Percentiles rank a stretch among this genome's conserved stretches.
Conservation (phyloP, 768 basidiomycete genomes). For the Coprinopsis strossmayeri region DNA sequence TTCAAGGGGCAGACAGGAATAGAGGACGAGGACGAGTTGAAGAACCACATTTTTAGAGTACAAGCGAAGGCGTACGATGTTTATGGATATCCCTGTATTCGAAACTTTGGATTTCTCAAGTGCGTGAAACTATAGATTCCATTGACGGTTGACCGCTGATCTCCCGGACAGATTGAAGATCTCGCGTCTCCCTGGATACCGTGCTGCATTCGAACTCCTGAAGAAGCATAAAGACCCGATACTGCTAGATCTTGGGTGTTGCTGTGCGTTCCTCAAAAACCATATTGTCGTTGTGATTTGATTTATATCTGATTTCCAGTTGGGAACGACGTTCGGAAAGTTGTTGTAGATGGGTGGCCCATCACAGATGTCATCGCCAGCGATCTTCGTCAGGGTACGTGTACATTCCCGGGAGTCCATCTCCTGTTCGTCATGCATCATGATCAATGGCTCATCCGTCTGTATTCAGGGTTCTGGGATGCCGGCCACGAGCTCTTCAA, state of each 20-base stretch:
- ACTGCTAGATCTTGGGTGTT: slow-evolving; percentile 37
- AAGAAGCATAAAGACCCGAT: slow-evolving; percentile 23
- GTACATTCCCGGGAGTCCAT: background rate
- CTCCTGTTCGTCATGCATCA: background rate
- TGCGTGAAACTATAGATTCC: slow-evolving; percentile 10
- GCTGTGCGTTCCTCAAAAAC: slow-evolving; percentile 24
- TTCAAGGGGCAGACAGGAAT: slow-evolving; percentile 25
- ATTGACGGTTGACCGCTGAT: background rate
- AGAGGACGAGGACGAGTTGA: slow-evolving; percentile 22
- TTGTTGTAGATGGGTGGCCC: slow-evolving; percentile 34
- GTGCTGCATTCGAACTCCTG: slow-evolving; percentile 22
- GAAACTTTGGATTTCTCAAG: slow-evolving; percentile 28
- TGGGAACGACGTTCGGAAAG: slow-evolving; percentile 33
- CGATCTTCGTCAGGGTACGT: slow-evolving; percentile 27
- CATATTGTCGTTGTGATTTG: background rate
- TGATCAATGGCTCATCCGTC: too few relatives aligned
- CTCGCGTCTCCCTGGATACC: slow-evolving; percentile 26
- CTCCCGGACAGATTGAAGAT: slow-evolving; percentile 23
- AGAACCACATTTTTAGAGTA: slow-evolving; percentile 24
- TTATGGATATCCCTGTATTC: slow-evolving; percentile 31
- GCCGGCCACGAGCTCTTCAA: slow-evolving; percentile 57
- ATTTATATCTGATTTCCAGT: slow-evolving; percentile 21
- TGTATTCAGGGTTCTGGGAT: slow-evolving; percentile 63
- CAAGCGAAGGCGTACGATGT: slow-evolving; percentile 26
- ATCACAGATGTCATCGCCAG: slow-evolving; percentile 27